phyloP scores from a whole-genome alignment of 2,329 filamentous ascomycete species.

The Hansfordia pulvinata region DNA sequence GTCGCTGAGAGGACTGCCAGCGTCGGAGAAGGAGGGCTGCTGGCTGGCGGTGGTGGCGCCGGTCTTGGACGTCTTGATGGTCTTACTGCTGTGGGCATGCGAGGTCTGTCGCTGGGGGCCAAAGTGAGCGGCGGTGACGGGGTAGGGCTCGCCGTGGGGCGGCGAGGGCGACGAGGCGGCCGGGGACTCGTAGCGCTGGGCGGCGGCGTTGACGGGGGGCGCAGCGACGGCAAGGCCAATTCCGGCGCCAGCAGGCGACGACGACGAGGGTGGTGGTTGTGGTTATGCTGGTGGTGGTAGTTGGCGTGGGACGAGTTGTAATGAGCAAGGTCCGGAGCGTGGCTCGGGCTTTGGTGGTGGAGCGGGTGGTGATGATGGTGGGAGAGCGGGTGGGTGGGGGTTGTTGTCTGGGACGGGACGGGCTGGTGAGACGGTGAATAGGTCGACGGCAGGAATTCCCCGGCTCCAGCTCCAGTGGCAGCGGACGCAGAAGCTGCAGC shows the following conservation, averaged over 20 bases:
- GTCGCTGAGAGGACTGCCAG: constrained; percentile 19
- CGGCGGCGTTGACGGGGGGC: constrained; percentile 11
- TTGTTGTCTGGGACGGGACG: too few species aligned
- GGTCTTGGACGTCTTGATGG: constrained; percentile 1
- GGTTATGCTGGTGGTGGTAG: constrained; percentile 10
- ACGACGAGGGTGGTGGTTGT: neutral
- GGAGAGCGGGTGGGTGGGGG: too few species aligned
- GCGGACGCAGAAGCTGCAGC: too few species aligned
- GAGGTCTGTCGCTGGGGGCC: neutral
- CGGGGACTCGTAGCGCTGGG: constrained; percentile 29
- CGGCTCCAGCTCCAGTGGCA: too few species aligned
- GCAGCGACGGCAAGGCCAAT: constrained; percentile 18
- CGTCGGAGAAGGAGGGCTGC: constrained; percentile 21
- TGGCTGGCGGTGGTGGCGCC: constrained; percentile 14
- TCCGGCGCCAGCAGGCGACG: too few species aligned
- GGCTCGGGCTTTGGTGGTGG: too few species aligned
- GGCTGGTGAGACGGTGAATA: too few species aligned
- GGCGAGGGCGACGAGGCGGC: constrained; percentile 33
- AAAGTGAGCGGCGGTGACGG: constrained; percentile 4
- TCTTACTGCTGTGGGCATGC: neutral
- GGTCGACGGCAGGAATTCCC: too few species aligned
- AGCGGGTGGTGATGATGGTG: too few species aligned
- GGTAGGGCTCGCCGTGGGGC: constrained; percentile 14
- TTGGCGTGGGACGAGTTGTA: constrained; percentile 25
- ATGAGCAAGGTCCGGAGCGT: too few species aligned